Conservation (phyloP, 768 basidiomycete genomes). For the Tylopilus vinaceipallidus region DNA sequence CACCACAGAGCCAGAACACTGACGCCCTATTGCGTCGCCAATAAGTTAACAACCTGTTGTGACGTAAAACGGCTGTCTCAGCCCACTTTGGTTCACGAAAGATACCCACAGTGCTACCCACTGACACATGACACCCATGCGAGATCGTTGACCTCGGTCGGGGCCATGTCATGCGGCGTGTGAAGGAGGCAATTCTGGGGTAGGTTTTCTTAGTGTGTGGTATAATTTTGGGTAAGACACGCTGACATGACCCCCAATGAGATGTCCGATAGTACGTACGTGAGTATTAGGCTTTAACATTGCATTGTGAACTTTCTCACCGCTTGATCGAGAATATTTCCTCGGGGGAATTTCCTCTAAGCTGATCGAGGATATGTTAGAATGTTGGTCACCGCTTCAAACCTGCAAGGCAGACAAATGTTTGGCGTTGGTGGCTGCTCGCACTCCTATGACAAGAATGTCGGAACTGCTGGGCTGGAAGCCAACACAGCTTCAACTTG, state of each 20-base stretch:
- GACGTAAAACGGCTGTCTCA: constrained; percentile 21
- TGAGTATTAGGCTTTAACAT: constrained; percentile 17
- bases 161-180: constrained; percentile 3
- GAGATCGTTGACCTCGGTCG: background rate
- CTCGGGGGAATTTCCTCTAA: background rate
- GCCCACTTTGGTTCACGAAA: constrained; percentile 2
- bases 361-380: background rate
- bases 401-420: background rate
- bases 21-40: background rate
- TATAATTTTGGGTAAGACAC: background rate
- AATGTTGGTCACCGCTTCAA: background rate
- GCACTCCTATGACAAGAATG: constrained; percentile 1
- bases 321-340: constrained; percentile 11
- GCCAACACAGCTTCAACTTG: constrained; percentile 8
- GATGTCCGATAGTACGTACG: constrained; percentile 1
- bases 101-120: constrained; percentile 1
- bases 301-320: constrained; percentile 16
- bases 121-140: constrained; percentile 6
- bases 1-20: too few relatives aligned
- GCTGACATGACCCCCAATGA: background rate
- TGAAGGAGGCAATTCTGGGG: background rate
- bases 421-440: background rate
- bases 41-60: background rate
- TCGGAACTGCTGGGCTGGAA: constrained; percentile 1
- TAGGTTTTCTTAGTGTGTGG: background rate